phyloP scores from a whole-genome alignment of 495 filamentous ascomycete genomes.

The Cercophora samala region DNA sequence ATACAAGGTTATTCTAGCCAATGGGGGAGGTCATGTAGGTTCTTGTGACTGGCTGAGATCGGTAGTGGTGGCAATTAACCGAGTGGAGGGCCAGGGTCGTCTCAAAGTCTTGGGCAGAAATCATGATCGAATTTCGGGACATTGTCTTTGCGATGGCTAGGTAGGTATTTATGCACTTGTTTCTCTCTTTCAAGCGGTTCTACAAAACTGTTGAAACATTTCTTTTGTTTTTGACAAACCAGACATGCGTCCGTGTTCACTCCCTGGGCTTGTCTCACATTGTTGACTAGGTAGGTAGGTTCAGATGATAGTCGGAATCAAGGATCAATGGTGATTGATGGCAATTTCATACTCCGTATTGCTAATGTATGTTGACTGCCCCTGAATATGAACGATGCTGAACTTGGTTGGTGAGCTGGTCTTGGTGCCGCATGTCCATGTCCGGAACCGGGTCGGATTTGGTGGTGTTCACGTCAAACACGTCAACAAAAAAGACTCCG shows the following conservation, averaged over 20 bases:
- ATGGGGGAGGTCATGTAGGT: not conserved
- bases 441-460: not conserved
- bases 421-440: constrained; percentile 1
- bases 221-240: too few species aligned
- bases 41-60: not conserved
- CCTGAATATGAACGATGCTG: not conserved
- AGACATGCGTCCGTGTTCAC: too few species aligned
- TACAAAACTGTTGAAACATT: too few species aligned
- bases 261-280: not conserved
- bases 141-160: too few species aligned
- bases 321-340: not conserved
- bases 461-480: not conserved
- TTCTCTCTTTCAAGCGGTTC: too few species aligned
- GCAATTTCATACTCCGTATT: too few species aligned
- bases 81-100: not conserved
- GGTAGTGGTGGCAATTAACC: not conserved
- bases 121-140: not conserved
- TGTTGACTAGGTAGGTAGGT: not conserved
- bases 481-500: constrained; percentile 7
- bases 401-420: not conserved
- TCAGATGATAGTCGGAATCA: not conserved
- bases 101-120: not conserved
- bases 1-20: not conserved
- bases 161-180: too few species aligned
- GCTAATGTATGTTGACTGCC: not conserved